Evolutionary conservation across 2,329 filamentous ascomycete species (phyloP), one percentile per base, ranked within the genome.

Genomic region (Aspergillus fructus): DNA sequence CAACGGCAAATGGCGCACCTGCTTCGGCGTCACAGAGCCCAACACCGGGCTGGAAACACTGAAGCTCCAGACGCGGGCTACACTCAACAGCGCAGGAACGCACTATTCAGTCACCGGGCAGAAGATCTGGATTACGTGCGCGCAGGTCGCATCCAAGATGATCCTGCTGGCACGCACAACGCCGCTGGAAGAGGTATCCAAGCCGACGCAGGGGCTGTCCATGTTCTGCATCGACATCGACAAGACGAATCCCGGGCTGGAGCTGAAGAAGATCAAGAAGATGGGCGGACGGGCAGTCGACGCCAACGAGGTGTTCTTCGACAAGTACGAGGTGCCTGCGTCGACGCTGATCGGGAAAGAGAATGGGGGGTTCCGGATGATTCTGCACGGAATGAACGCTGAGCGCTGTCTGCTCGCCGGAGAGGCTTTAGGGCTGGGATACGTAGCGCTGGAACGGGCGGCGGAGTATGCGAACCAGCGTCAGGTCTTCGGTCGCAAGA

Each of bases 71-170:
- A 93, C 90, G 0, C 74, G 76, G 5, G 90, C 90, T 0, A 81
- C 73, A 30, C 83, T 81, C 62, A 83, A 55, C 3, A 39, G 47
- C 11, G 23, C 85, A 19, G 83, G 83, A 0, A 77, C 82, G 13
- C 81, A 78, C 4, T 96, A 93, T 69, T 78, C 76, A 1, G 81
- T 96, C 11, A 84, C 84, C 0, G 90, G 91, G 0, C 89, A 93
- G 70, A 96, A 96, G 76, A 93, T 93, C 54, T 96, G 91, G 91
- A 96, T 94, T 54, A 90, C 90, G 0, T 93, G 86, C 53, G 91
- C 91, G 0, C 90, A 96, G 70, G 88, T 93, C 0, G 90, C 91
- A 0, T 81, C 82, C 4, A 90, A 91, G 66, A 96, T 96, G 90
- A 87, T 96, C 4, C 80, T 96, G 0, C 81, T 96, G 0, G 90